These are phyloP conservation scores for Linum trigynum DNA, from an alignment of 345 rosid genomes.

Conservation along the genomic window DNA sequence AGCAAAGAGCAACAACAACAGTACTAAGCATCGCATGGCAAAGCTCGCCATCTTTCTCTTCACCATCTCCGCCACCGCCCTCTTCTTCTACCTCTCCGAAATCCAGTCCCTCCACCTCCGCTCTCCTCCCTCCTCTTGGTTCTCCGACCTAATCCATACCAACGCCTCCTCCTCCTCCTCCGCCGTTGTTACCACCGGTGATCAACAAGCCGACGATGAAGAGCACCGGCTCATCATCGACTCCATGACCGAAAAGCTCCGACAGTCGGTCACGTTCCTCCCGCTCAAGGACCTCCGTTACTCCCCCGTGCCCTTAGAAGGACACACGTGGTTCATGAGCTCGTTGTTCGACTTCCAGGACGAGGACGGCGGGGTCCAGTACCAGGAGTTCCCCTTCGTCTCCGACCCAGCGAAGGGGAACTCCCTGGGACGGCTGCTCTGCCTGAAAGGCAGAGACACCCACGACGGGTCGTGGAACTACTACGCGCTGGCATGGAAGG, in stretches of 20 bases:
- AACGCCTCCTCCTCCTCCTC: constrained; percentile 11
- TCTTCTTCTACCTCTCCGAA: constrained; percentile 22
- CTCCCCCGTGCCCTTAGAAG: constrained; percentile 32
- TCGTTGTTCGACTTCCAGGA: constrained; percentile 49
- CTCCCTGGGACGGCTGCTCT: constrained; percentile 48
- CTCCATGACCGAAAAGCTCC: constrained; percentile 33
- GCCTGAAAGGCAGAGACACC: constrained; percentile 48
- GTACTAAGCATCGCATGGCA: background rate
- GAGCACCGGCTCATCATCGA: background rate
- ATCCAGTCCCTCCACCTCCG: constrained; percentile 24
- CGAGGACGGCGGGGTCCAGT: constrained; percentile 47
- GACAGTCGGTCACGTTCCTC: constrained; percentile 45
- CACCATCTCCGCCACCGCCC: constrained; percentile 17
- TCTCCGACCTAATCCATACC: constrained; percentile 12
- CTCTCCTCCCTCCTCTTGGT: constrained; percentile 1
- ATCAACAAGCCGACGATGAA: constrained; percentile 7
- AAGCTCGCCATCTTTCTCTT: constrained; percentile 20
- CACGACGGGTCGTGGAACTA: constrained; percentile 73
- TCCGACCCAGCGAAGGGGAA: background rate
- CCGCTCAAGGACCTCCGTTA: constrained; percentile 59
- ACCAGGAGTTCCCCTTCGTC: constrained; percentile 55
- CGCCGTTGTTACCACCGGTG: constrained; percentile 14
- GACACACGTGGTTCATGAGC: constrained; percentile 81
- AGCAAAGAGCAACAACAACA: too few species aligned
- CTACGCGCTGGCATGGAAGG: constrained; percentile 59